A percentile compares a stretch with the other conserved stretches of the same genome.
These are phyloP conservation scores for Biscogniauxia marginata DNA, from an alignment of 2,329 filamentous ascomycete species.

Conservation along the genomic window DNA sequence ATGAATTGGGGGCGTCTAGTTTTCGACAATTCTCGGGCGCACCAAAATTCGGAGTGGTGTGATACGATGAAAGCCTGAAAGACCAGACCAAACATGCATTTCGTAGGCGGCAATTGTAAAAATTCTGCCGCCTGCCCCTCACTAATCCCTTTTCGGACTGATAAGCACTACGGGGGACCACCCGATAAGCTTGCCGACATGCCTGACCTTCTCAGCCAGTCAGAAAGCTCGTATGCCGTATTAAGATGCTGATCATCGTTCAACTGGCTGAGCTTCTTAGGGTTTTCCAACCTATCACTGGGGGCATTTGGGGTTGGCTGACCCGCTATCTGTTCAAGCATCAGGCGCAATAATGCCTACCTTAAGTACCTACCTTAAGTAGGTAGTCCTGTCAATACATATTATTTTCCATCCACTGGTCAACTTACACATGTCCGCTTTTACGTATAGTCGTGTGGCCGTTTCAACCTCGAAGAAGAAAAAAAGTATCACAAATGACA, in stretches of 20 bases:
- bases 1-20: neutral
- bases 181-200: constrained; percentile 11
- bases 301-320: no score
- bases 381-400: neutral
- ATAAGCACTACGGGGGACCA: constrained; percentile 20
- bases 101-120: constrained; percentile 15
- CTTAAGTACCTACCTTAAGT: no score
- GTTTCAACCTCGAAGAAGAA: neutral
- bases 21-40: neutral
- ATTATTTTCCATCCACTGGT: neutral
- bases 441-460: neutral
- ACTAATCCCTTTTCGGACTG: constrained; percentile 36
- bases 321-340: neutral
- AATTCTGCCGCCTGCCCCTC: constrained; percentile 42
- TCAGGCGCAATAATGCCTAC: neutral
- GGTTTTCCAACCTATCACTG: neutral
- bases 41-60: neutral
- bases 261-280: neutral
- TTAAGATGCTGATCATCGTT: neutral
- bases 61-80: neutral
- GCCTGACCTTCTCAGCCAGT: neutral
- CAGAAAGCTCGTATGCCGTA: no score
- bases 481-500: no score
- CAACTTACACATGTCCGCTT: neutral
- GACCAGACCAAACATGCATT: neutral